A percentile compares a stretch with the other conserved stretches of the same genome.
phyloP scores from a whole-genome alignment of 2,329 filamentous ascomycete species.

The Cytospora schulzeri region DNA sequence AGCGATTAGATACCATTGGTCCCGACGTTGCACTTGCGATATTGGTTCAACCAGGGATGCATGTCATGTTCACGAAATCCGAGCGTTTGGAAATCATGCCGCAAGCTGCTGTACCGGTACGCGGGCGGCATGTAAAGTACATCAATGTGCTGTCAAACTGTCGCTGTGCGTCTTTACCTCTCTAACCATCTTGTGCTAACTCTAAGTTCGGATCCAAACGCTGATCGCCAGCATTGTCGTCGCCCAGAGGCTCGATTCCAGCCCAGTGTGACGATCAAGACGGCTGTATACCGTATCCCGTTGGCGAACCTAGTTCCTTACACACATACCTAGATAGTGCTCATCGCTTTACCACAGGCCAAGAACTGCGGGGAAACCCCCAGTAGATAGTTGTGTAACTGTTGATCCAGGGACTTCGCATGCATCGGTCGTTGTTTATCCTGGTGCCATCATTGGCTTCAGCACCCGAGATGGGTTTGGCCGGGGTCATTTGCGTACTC shows the following conservation, averaged over 20 bases:
- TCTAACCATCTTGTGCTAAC: neutral
- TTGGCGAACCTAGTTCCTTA: constrained; percentile 1
- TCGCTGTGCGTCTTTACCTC: neutral
- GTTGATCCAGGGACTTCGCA: neutral
- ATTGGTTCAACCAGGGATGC: neutral
- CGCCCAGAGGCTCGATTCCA: constrained; percentile 6
- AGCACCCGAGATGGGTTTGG: neutral
- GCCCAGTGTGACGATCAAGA: constrained; percentile 1
- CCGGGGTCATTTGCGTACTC: neutral
- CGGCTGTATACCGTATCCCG: neutral
- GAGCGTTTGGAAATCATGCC: neutral
- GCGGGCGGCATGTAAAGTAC: neutral
- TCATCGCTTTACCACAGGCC: neutral
- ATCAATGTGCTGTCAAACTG: neutral
- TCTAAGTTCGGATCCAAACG: neutral
- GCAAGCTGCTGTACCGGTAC: neutral
- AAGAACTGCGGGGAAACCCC: neutral
- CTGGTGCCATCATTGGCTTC: no score
- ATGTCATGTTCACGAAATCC: neutral
- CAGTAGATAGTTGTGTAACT: neutral
- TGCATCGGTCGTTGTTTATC: no score
- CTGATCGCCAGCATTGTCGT: constrained; percentile 1
- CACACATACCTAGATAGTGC: neutral
- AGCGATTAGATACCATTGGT: neutral
- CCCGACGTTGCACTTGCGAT: neutral